A percentile compares a stretch with the other conserved stretches of the same genome.
Evolutionary conservation across 306 rosid genomes (phyloP).

Genomic region (Abrus precatorius): DNA sequence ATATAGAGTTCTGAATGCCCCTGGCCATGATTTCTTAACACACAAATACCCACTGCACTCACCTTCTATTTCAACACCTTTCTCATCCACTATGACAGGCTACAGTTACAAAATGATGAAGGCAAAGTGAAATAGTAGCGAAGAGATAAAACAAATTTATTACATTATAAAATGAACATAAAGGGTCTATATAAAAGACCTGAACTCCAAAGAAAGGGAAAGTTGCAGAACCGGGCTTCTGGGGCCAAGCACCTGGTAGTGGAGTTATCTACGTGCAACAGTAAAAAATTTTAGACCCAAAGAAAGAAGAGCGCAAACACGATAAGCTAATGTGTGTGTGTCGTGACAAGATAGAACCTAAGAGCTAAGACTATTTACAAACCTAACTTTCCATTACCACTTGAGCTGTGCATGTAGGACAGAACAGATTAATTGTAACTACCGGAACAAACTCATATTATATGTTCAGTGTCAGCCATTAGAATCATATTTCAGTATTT

Average conservation of each 20-base stretch:
- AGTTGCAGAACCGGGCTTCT: constrained; percentile 98
- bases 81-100: constrained; percentile 96
- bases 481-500: constrained; percentile 30
- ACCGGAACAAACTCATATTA: constrained; percentile 28
- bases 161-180: constrained; percentile 34
- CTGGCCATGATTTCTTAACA: constrained; percentile 92
- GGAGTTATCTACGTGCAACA: constrained; percentile 86
- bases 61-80: constrained; percentile 91
- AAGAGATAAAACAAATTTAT: constrained; percentile 21
- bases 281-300: constrained; percentile 34
- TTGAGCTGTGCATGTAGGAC: background rate
- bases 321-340: background rate
- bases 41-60: constrained; percentile 96
- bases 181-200: constrained; percentile 57
- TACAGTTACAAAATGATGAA: constrained; percentile 49
- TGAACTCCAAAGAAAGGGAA: constrained; percentile 98
- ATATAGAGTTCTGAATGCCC: constrained; percentile 95
- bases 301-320: constrained; percentile 2
- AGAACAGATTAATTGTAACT: background rate
- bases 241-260: constrained; percentile 98
- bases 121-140: constrained; percentile 28
- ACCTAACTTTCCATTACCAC: constrained; percentile 32
- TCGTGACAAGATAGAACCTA: background rate
- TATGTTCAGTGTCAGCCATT: constrained; percentile 18
- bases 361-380: constrained; percentile 1